A percentile compares a stretch with the other conserved stretches of the same genome.
These are phyloP conservation scores for barrel medic (Medicago truncatula) DNA, from an alignment of 306 rosid species.

Conservation along the genomic window DNA sequence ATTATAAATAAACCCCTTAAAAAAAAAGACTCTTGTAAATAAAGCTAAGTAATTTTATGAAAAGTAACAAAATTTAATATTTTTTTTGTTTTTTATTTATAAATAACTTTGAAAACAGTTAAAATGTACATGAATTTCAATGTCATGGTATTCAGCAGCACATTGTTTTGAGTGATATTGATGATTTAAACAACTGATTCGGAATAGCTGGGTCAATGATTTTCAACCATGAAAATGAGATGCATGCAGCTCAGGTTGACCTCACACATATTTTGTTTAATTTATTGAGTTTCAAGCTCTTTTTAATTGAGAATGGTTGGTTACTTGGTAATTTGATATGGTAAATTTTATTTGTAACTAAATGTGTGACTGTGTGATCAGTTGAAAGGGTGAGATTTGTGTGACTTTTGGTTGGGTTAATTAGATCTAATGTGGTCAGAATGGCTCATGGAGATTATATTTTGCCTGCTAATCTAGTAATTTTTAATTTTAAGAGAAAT, in stretches of 20 bases:
- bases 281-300: background rate
- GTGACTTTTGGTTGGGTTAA: background rate
- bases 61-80: too few species aligned
- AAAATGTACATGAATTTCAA: background rate
- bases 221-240: background rate
- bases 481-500: background rate
- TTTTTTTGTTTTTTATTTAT: too few species aligned
- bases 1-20: too few species aligned
- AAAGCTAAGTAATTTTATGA: too few species aligned
- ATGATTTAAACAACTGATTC: background rate
- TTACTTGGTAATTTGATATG: background rate
- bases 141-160: background rate
- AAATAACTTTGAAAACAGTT: too few species aligned
- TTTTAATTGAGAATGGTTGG: background rate
- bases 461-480: background rate
- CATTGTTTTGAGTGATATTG: background rate
- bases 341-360: background rate
- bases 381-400: background rate
- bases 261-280: background rate
- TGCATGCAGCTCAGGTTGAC: background rate
- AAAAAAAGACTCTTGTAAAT: too few species aligned
- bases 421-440: background rate
- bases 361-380: background rate
- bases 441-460: constrained; percentile 4
- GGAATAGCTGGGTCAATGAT: background rate